These are phyloP conservation scores for Colletotrichum australisinense DNA, from an alignment of 2,329 filamentous ascomycete species.

Conservation along the genomic window DNA sequence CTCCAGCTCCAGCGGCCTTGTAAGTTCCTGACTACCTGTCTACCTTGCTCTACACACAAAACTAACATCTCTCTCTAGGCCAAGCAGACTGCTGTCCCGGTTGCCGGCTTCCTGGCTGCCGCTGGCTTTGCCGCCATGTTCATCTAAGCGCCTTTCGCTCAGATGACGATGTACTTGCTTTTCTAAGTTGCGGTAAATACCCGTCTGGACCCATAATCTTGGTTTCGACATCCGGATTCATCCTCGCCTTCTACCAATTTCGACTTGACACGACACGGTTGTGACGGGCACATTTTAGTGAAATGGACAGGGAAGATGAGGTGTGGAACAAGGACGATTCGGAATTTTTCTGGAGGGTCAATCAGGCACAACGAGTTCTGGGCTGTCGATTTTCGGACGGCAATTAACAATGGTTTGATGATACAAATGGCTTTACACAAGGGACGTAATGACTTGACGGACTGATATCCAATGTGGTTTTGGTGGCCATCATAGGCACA, in stretches of 20 bases:
- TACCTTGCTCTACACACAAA: background rate
- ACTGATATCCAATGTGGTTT: constrained; percentile 6
- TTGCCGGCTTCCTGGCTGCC: constrained; percentile 57
- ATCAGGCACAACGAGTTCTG: constrained; percentile 46
- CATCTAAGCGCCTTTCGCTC: constrained; percentile 50
- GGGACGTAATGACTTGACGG: constrained; percentile 31
- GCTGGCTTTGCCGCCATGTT: constrained; percentile 61
- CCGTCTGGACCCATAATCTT: constrained; percentile 47
- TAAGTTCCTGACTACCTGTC: constrained; percentile 34
- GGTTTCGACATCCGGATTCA: constrained; percentile 29
- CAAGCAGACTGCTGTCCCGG: constrained; percentile 55
- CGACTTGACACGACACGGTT: constrained; percentile 13
- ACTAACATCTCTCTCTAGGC: constrained; percentile 19
- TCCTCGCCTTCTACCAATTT: constrained; percentile 38
- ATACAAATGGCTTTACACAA: constrained; percentile 29
- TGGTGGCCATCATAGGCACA: constrained; percentile 4
- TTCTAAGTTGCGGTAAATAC: constrained; percentile 53
- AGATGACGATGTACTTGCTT: constrained; percentile 27
- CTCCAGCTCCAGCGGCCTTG: constrained; percentile 35
- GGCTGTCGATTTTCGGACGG: constrained; percentile 46
- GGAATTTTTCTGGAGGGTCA: constrained; percentile 38
- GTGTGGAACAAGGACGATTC: constrained; percentile 11
- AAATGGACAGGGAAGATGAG: constrained; percentile 21
- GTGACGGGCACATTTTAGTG: constrained; percentile 28
- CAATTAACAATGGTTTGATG: constrained; percentile 37